These are phyloP conservation scores for Przewalskia tangutica DNA, from an alignment of 257 asterid genomes.

Conservation along the genomic window DNA sequence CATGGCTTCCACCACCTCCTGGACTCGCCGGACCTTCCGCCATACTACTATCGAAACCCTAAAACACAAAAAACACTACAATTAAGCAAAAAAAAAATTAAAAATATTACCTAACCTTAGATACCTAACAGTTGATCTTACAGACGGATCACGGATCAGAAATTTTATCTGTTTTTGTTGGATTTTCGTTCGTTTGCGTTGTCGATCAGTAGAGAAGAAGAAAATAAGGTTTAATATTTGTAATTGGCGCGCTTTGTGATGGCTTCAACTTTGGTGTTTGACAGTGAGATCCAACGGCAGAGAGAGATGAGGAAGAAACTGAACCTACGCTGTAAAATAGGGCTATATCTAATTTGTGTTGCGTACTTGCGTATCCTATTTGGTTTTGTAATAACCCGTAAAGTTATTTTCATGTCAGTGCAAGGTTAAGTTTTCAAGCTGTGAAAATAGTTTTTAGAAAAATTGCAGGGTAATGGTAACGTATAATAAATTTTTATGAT, in stretches of 20 bases:
- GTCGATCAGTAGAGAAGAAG: neutral
- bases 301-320: neutral
- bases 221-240: neutral
- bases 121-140: neutral
- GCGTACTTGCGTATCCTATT: too few relatives aligned
- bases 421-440: too few relatives aligned
- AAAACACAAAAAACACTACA: neutral
- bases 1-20: conserved; percentile 39
- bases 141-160: neutral
- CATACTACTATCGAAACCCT: conserved; percentile 29
- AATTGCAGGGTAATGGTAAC: too few relatives aligned
- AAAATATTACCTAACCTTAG: neutral
- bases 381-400: too few relatives aligned
- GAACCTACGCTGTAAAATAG: neutral
- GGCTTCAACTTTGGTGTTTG: neutral
- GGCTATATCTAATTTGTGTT: neutral
- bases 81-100: neutral
- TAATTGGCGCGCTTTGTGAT: conserved; percentile 1
- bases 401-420: too few relatives aligned
- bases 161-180: neutral
- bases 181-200: neutral
- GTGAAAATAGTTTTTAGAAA: too few relatives aligned
- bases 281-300: neutral
- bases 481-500: too few relatives aligned
- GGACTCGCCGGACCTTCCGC: conserved; percentile 40